These are phyloP conservation scores for Mrakia hoshinonis DNA, from an alignment of 768 basidiomycete species.

Conservation along the genomic window DNA sequence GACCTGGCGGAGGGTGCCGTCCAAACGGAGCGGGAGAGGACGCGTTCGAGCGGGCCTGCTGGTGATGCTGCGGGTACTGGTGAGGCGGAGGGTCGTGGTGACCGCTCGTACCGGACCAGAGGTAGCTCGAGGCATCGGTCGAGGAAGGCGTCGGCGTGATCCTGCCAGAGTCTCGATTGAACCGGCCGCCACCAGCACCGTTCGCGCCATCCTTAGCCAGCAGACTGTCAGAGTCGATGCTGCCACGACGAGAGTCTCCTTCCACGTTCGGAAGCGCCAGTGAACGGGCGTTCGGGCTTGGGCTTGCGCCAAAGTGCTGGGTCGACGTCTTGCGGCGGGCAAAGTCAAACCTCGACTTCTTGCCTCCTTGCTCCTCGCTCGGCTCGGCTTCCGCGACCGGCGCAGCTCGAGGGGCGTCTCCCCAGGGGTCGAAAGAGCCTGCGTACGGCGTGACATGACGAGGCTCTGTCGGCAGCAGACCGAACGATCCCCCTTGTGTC, in stretches of 20 bases:
- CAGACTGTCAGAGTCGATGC: neutral
- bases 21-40: conserved; percentile 1
- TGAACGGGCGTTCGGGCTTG: neutral
- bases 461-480: conserved; percentile 6
- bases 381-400: neutral
- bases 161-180: neutral
- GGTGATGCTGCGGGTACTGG: conserved; percentile 3
- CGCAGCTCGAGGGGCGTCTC: conserved; percentile 22
- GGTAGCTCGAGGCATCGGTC: conserved; percentile 6
- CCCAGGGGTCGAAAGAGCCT: conserved; percentile 37
- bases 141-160: conserved; percentile 7
- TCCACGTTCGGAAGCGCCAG: neutral
- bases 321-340: conserved; percentile 21
- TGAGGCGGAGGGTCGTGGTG: conserved; percentile 9
- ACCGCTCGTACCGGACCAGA: neutral
- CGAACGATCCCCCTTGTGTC: conserved; percentile 3
- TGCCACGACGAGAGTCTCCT: neutral
- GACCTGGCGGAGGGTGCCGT: conserved; percentile 11
- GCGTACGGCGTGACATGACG: conserved; percentile 28
- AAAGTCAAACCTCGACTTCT: conserved; percentile 36
- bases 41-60: neutral
- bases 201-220: neutral
- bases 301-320: neutral
- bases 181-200: neutral
- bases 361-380: conserved; percentile 26